Conservation (phyloP, 2,329 filamentous ascomycete genomes). For the Thyridium curvatum region DNA sequence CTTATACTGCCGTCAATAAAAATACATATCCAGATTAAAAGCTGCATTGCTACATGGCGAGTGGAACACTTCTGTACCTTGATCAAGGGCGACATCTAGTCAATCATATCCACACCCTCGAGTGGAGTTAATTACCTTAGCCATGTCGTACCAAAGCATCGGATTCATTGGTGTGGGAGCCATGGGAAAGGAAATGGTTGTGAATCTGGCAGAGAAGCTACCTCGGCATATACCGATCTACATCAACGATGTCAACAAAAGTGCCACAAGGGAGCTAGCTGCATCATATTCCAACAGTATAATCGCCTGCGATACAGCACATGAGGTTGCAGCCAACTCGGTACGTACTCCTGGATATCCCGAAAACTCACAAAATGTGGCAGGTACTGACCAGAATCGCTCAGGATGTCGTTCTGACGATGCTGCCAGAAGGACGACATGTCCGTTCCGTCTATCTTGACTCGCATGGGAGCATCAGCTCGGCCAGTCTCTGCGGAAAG, state of each 20-base stretch:
- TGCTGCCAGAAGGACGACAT: slow-evolving; percentile 60
- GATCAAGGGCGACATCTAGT: too few species aligned
- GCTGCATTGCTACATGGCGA: too few species aligned
- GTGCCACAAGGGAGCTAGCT: slow-evolving; percentile 46
- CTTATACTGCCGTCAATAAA: too few species aligned
- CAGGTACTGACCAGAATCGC: too few species aligned
- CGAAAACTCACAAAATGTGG: too few species aligned
- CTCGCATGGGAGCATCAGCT: slow-evolving; percentile 41
- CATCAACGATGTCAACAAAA: slow-evolving; percentile 58
- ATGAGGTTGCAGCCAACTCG: slow-evolving; percentile 56
- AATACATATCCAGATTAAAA: too few species aligned
- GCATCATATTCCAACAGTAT: slow-evolving; percentile 30
- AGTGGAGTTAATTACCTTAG: too few species aligned
- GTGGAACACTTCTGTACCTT: too few species aligned
- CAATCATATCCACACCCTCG: too few species aligned
- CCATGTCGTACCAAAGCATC: slow-evolving; percentile 1
- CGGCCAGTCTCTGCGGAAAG: slow-evolving; percentile 21
- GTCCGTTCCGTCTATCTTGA: slow-evolving; percentile 54
- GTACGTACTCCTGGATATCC: slow-evolving; percentile 38
- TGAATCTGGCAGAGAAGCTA: slow-evolving; percentile 58
- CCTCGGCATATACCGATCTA: slow-evolving; percentile 48
- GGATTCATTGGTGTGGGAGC: slow-evolving; percentile 48
- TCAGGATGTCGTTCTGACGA: slow-evolving; percentile 59
- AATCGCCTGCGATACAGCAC: slow-evolving; percentile 45
- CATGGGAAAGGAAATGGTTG: slow-evolving; percentile 58